These are phyloP conservation scores for Ensete glaucum DNA, from an alignment of 176 grass and related monocot species.

Conservation along the genomic window DNA sequence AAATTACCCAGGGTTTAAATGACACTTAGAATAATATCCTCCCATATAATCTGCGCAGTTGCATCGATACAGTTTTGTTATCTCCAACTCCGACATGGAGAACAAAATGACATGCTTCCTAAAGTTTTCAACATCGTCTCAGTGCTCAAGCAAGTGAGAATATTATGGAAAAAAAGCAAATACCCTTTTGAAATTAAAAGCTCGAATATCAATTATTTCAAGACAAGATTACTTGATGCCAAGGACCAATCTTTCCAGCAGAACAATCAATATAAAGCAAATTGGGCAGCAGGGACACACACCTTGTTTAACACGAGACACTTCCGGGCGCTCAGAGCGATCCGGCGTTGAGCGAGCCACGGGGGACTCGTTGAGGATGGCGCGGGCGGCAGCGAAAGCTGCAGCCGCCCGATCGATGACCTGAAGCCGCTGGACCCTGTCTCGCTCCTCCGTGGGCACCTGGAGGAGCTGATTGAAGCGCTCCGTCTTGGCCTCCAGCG, in stretches of 20 bases:
- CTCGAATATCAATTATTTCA: background rate
- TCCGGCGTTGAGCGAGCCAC: background rate
- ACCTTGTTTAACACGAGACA: background rate
- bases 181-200: background rate
- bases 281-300: background rate
- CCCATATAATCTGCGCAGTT: too few species aligned
- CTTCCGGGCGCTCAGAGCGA: background rate
- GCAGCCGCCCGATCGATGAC: constrained; percentile 92
- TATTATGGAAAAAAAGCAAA: too few species aligned
- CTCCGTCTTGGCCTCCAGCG: constrained; percentile 41
- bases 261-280: background rate
- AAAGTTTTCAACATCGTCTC: too few species aligned
- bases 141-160: too few species aligned
- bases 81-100: too few species aligned
- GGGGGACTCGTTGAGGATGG: constrained; percentile 51
- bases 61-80: too few species aligned
- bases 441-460: constrained; percentile 71
- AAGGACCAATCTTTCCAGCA: background rate
- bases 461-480: constrained; percentile 64
- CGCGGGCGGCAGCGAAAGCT: constrained; percentile 61
- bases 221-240: background rate
- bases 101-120: too few species aligned
- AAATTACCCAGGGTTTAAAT: too few species aligned
- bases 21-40: too few species aligned
- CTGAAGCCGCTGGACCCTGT: constrained; percentile 64